phyloP scores from a whole-genome alignment of 176 grass and related monocot species.

The Juncus effusus region DNA sequence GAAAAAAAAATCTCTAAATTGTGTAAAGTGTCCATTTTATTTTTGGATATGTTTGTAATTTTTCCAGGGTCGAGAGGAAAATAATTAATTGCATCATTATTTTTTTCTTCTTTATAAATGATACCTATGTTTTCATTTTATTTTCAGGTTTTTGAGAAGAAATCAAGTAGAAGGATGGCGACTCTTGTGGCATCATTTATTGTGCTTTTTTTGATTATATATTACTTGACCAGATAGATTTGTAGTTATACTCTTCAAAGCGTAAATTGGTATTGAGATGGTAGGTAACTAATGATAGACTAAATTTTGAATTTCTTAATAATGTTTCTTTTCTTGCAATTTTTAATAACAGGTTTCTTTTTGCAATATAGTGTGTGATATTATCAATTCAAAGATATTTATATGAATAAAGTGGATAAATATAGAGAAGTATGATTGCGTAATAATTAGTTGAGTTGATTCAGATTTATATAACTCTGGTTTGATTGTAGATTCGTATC shows the following conservation, averaged over 20 bases:
- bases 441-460: no score
- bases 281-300: no score
- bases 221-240: slow-evolving; percentile 80
- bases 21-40: neutral
- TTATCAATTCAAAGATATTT: no score
- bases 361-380: no score
- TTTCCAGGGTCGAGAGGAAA: neutral
- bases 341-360: no score
- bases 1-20: neutral
- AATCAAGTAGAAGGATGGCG: slow-evolving; percentile 90
- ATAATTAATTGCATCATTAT: neutral
- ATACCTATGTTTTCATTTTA: neutral
- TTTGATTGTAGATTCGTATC: no score
- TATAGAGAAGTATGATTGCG: no score
- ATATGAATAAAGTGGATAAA: no score
- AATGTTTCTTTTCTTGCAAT: no score
- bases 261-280: no score
- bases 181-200: slow-evolving; percentile 84
- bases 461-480: no score
- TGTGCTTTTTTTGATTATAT: slow-evolving; percentile 74
- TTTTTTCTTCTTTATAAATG: neutral
- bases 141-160: slow-evolving; percentile 76
- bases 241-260: neutral
- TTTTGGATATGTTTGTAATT: neutral
- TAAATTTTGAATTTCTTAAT: no score